These are phyloP conservation scores for Pestalotiopsis sp. DNA, from an alignment of 2,329 filamentous ascomycete genomes.

Conservation along the genomic window DNA sequence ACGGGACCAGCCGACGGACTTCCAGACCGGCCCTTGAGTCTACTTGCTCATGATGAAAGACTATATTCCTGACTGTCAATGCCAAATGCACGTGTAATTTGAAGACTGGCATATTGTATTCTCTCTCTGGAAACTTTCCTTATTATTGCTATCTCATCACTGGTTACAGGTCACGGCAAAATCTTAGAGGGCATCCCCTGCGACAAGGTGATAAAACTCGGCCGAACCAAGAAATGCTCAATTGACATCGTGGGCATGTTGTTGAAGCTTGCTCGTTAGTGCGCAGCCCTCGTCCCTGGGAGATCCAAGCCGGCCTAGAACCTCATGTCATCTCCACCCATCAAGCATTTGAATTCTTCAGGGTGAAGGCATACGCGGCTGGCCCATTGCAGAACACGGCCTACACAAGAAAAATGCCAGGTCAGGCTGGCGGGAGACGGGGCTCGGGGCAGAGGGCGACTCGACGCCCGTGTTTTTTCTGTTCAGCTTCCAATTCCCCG, in stretches of 20 bases:
- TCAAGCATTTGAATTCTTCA: constrained; percentile 1
- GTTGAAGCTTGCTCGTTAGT: background rate
- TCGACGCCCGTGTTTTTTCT: background rate
- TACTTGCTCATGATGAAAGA: too few species aligned
- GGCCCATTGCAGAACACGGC: background rate
- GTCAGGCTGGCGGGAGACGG: background rate
- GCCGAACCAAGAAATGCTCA: background rate
- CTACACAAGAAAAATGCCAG: background rate
- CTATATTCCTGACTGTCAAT: too few species aligned
- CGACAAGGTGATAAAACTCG: too few species aligned
- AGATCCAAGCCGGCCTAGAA: background rate
- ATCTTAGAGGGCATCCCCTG: too few species aligned
- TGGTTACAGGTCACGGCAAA: too few species aligned
- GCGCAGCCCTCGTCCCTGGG: background rate
- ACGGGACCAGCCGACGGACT: too few species aligned
- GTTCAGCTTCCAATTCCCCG: background rate
- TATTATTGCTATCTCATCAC: too few species aligned
- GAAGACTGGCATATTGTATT: too few species aligned
- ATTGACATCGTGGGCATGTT: background rate
- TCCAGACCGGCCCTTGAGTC: too few species aligned
- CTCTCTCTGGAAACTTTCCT: too few species aligned
- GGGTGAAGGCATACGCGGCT: constrained; percentile 4
- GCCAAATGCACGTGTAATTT: too few species aligned
- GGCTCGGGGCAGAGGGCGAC: background rate
- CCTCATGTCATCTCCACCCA: background rate